Base-by-base conservation (phyloP, 2,329 filamentous ascomycete species). In the Fusarium lateritium region DNA sequence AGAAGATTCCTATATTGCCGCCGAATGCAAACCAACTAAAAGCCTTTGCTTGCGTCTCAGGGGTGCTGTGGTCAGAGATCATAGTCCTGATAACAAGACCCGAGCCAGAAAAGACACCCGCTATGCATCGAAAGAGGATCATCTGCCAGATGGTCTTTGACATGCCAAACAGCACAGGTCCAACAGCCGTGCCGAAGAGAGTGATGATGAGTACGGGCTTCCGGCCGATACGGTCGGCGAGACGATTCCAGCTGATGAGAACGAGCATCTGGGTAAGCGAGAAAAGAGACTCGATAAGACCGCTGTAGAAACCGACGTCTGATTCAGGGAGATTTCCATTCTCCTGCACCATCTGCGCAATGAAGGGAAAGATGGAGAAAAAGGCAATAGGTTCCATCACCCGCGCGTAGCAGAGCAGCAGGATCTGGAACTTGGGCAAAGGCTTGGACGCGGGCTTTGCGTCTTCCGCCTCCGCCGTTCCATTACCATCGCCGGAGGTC, bases 281-380 rank as follows among this genome's bases (percentile, higher is more conserved):
- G 79, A 94, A 95, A 31, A 94, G 79, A 40, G 88, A 87, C 81
- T 91, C 89, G 75, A 95, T 94, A 14, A 94, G 81, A 3, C 93
- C 93, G 59, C 85, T 88, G 82, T 94, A 95, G 80, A 94, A 95
- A 3, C 93, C 93, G 5, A 94, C 88, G 76, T 94, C 90, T n/a
- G 85, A 80, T 44, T 87, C 81, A 2, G 83, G 77, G 3, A 95
- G 79, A 13, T 83, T 74, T 11, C 91, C 92, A 61, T 89, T 91
- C 58, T 86, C 83, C 77, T 87, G 82, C 38, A 93, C 89, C 92
- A 95, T 95, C 75, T 91, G 83, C 73, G 90, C 93, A 78, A 96
- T 87, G 79, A 92, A 95, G 1, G 92, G 91, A 73, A 95, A 92
- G 76, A 95, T 93, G 76, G 85, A 89, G 82, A 94, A 95, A 81